Evolutionary conservation across 129 eudicot species (phyloP).

Genomic region (Chrysanthemum seticuspe): DNA sequence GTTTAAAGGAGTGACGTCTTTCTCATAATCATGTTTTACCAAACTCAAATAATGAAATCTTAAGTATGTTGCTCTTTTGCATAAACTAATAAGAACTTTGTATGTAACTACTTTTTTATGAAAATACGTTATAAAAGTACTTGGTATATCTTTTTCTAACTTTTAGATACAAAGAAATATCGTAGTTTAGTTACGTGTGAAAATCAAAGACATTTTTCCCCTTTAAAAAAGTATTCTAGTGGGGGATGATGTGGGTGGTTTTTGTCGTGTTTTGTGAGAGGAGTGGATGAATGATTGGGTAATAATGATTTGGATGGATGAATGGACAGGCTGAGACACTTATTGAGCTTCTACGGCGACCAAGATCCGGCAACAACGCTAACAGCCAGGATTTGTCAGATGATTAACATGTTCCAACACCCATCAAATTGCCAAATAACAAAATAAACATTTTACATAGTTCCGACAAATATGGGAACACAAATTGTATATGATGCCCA

Average conservation of each 20-base stretch:
- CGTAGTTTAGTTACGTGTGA: too few relatives aligned
- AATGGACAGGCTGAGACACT: slow-evolving; percentile 66
- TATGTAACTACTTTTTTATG: too few relatives aligned
- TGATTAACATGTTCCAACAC: slow-evolving; percentile 17
- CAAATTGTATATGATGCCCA: slow-evolving; percentile 28
- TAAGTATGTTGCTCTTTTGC: too few relatives aligned
- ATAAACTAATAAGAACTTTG: too few relatives aligned
- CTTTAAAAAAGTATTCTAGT: not conserved
- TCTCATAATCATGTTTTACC: too few relatives aligned
- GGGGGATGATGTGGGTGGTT: slow-evolving; percentile 5
- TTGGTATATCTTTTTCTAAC: too few relatives aligned
- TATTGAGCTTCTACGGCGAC: slow-evolving; percentile 85
- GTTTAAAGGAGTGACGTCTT: too few relatives aligned
- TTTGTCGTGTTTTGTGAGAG: slow-evolving; percentile 15
- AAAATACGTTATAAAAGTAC: too few relatives aligned
- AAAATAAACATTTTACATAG: not conserved
- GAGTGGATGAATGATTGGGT: not conserved
- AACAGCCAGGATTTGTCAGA: slow-evolving; percentile 34
- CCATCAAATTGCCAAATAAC: not conserved
- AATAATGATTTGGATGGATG: slow-evolving; percentile 19
- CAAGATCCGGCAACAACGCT: slow-evolving; percentile 75
- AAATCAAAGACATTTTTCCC: too few relatives aligned
- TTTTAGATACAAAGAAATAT: too few relatives aligned
- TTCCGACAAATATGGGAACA: slow-evolving; percentile 14
- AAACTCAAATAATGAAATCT: too few relatives aligned